Base-by-base conservation (phyloP, 208 protist genomes). In the Spongospora subterranea region DNA sequence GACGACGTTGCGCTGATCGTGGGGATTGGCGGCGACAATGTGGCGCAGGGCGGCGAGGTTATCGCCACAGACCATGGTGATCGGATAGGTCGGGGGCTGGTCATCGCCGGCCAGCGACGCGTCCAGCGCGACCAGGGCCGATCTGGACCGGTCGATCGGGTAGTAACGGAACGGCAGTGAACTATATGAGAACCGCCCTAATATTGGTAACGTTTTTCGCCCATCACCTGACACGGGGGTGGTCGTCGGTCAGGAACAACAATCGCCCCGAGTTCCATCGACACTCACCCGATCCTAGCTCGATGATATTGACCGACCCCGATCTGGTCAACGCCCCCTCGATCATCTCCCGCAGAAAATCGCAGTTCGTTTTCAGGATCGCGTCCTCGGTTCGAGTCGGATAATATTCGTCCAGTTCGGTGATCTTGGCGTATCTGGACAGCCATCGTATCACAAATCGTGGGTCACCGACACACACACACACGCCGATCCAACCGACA, bases 331-430 rank as follows among this genome's bases (percentile, higher is more conserved):
- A n/a, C n/a, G n/a, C n/a, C n/a, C n/a, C n/a, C n/a, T n/a, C n/a
- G n/a, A n/a, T n/a, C n/a, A n/a, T n/a, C n/a, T n/a, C n/a, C n/a
- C n/a, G n/a, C n/a, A n/a, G n/a, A n/a, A n/a, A n/a, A n/a, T n/a
- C n/a, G n/a, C n/a, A n/a, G n/a, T n/a, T n/a, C n/a, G n/a, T 43
- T n/a, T 82, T 13, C 71, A 82, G 71, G n/a, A 82, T 82, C 71
- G 35, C 35, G 13, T 6, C 40, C 71, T 82, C 71, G 35, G 71
- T 82, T 43, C n/a, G 6, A 20, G 71, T 82, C 71, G 35, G 71
- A 43, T 82, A 82, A 43, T 82, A 82, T n/a, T 82, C 71, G 13
- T 82, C 71, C 17, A 43, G n/a, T 82, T 82, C 71, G 13, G 71
- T 82, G 71, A 82, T 82, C n/a, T 45, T 82, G 35, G 71, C 71